Percentiles rank a stretch among this genome's conserved stretches.
Conservation (phyloP, 176 grass and related monocot species). For the Hyparrhenia diplandra region DNA sequence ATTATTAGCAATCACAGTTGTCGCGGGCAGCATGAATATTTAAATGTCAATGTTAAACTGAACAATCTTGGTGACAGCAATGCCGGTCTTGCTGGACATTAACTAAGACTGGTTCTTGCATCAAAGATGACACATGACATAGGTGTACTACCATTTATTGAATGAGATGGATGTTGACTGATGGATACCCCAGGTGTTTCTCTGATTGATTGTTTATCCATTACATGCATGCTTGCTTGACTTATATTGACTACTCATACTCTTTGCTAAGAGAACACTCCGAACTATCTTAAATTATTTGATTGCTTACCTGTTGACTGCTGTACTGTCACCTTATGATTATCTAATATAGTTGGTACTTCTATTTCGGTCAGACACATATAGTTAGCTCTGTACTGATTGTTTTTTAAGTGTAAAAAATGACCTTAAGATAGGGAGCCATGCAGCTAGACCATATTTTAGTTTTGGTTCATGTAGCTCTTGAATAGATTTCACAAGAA, state of each 20-base stretch:
- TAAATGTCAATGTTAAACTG: neutral
- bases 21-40: neutral
- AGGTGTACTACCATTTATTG: neutral
- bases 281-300: neutral
- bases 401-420: neutral
- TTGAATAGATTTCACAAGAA: neutral
- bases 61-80: neutral
- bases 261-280: neutral
- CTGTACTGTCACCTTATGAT: neutral
- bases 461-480: neutral
- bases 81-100: neutral
- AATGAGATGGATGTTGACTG: conserved; percentile 4
- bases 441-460: conserved; percentile 14
- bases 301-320: neutral
- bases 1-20: neutral
- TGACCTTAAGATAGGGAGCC: neutral
- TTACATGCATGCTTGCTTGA: neutral
- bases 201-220: neutral
- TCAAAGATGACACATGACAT: neutral
- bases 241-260: neutral
- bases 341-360: neutral
- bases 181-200: neutral
- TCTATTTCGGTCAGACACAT: neutral
- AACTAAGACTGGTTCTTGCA: neutral
- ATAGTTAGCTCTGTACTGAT: neutral